phyloP scores from a whole-genome alignment of 306 rosid species.

The Hippophae tibetana region DNA sequence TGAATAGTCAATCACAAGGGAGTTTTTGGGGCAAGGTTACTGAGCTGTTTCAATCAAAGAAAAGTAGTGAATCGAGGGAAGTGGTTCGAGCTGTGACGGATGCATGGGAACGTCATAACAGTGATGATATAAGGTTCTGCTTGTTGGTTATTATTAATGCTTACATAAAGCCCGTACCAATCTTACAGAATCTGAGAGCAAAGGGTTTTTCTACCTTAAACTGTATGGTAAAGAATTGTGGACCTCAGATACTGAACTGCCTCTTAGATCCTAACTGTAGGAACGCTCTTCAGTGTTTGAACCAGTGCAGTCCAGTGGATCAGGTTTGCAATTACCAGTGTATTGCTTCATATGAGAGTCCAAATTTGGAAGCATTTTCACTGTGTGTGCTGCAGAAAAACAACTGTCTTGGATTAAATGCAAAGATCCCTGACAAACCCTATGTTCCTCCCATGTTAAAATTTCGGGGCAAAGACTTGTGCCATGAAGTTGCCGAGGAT shows the following conservation, averaged over 20 bases:
- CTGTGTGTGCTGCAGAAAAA: slow-evolving; percentile 77
- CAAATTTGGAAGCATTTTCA: slow-evolving; percentile 72
- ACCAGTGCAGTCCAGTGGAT: slow-evolving; percentile 75
- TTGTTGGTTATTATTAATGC: slow-evolving; percentile 67
- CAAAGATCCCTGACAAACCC: slow-evolving; percentile 61
- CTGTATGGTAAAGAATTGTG: slow-evolving; percentile 77
- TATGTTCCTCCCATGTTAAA: slow-evolving; percentile 41
- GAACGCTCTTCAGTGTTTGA: slow-evolving; percentile 79
- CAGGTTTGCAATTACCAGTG: slow-evolving; percentile 82
- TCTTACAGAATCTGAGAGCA: slow-evolving; percentile 67
- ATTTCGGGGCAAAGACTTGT: slow-evolving; percentile 38
- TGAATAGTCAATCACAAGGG: slow-evolving; percentile 28
- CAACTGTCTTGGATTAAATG: slow-evolving; percentile 75
- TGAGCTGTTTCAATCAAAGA: slow-evolving; percentile 4
- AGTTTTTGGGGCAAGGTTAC: slow-evolving; percentile 27
- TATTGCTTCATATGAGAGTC: slow-evolving; percentile 73
- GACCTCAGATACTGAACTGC: slow-evolving; percentile 65
- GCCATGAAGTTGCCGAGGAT: slow-evolving; percentile 62
- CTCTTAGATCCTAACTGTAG: slow-evolving; percentile 74
- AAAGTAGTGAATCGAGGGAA: slow-evolving; percentile 35
- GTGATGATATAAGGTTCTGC: slow-evolving; percentile 81
- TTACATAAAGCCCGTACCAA: slow-evolving; percentile 67
- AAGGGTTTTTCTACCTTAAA: slow-evolving; percentile 70
- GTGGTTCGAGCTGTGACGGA: slow-evolving; percentile 53
- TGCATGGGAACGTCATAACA: slow-evolving; percentile 70